Conservation (phyloP, 768 basidiomycete genomes). For the Tubosaeta brunneosetosa region DNA sequence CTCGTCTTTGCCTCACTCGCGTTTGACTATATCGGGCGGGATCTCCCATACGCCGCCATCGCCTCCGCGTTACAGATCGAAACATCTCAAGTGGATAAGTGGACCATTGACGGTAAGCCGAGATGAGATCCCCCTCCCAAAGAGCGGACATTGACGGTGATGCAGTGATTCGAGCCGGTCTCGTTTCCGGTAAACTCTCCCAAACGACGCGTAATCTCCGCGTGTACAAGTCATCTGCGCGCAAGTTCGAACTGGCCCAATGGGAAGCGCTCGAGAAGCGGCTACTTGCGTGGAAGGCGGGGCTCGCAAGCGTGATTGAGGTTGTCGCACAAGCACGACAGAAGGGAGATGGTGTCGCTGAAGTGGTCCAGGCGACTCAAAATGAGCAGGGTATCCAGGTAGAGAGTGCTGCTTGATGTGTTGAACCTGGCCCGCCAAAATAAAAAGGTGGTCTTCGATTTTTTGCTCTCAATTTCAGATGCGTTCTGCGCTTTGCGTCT, state of each 20-base stretch:
- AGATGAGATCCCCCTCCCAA: not conserved
- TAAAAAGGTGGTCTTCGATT: not conserved
- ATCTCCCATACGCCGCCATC: constrained; percentile 67
- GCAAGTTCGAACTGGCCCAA: constrained; percentile 71
- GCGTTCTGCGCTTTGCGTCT: not conserved
- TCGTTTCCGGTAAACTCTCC: constrained; percentile 78
- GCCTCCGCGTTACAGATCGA: constrained; percentile 64
- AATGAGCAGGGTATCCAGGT: constrained; percentile 21
- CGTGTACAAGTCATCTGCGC: constrained; percentile 68
- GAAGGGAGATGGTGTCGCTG: constrained; percentile 24
- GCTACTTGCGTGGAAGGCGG: constrained; percentile 72
- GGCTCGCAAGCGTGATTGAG: constrained; percentile 63
- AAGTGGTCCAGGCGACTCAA: constrained; percentile 20
- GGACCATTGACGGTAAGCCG: constrained; percentile 77
- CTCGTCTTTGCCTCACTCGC: constrained; percentile 72
- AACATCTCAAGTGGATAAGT: constrained; percentile 67
- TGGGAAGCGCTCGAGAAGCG: constrained; percentile 78
- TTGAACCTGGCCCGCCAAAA: not conserved
- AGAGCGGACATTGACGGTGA: not conserved
- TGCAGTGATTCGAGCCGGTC: constrained; percentile 73
- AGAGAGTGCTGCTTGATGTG: constrained; percentile 19
- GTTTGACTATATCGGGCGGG: constrained; percentile 70
- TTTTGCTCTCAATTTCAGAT: not conserved
- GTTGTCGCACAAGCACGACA: constrained; percentile 58
- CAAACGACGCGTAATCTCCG: constrained; percentile 72